Evolutionary conservation across 306 rosid species (phyloP).

Genomic region (Castanea mollissima): DNA sequence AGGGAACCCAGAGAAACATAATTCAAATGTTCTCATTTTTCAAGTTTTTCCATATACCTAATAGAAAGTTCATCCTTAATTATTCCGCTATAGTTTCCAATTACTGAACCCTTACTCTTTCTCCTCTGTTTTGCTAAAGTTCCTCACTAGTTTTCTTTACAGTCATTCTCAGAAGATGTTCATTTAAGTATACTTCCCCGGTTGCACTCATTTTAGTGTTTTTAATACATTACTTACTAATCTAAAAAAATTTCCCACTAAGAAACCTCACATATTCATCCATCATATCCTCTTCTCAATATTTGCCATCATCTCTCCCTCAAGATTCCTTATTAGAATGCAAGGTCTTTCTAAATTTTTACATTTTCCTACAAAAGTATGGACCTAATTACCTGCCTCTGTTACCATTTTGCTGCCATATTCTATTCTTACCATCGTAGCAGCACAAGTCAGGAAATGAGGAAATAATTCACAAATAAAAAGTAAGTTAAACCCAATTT

Average conservation of each 20-base stretch:
- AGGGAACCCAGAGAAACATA: too few species aligned
- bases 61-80: not conserved
- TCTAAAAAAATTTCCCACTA: not conserved
- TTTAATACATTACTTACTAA: too few species aligned
- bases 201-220: too few species aligned
- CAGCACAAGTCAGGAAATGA: too few species aligned
- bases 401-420: not conserved
- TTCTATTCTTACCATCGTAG: not conserved
- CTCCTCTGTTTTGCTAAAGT: not conserved
- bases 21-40: too few species aligned
- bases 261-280: not conserved
- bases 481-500: not conserved
- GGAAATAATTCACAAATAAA: too few species aligned
- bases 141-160: not conserved
- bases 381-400: not conserved
- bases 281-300: not conserved
- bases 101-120: not conserved
- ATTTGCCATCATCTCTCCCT: not conserved
- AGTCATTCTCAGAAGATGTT: too few species aligned
- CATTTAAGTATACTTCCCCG: too few species aligned
- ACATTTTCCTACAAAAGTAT: not conserved
- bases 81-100: not conserved
- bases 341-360: not conserved
- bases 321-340: too few species aligned
- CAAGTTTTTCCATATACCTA: too few species aligned